Base-by-base conservation (phyloP, 2,329 filamentous ascomycete species). In the Madurella mycetomatis region DNA sequence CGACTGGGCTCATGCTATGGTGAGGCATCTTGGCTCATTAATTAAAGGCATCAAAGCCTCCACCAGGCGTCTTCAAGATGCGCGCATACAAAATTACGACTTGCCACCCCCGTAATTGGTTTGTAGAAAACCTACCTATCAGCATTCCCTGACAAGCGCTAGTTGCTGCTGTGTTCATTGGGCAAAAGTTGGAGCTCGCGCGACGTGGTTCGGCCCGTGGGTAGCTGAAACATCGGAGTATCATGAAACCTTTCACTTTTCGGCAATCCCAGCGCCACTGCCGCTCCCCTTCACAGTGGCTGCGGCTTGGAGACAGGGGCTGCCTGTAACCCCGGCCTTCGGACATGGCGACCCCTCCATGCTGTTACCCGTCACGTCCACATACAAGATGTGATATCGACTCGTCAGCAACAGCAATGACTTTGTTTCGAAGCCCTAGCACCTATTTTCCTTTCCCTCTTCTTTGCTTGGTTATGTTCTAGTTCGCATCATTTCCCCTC, bases 181-280 rank as follows among this genome's bases (percentile, higher is more conserved):
- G 44, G 13, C 43, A 25, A 25, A 12, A 46, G 1, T 17, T 13
- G 2, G 4, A 46, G 8, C 8, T 7, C 41, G 45, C 30, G 49
- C 31, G 15, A 11, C n/a, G 12, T 48, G 12, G 15, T 42, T 49
- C 51, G 49, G 53, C 30, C 50, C 47, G 52, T 41, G 17, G 41
- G 47, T n/a, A 37, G 30, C 43, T 61, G 59, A 62, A 62, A 62
- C 60, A n/a, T 18, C 18, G 17, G 45, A 49, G 49, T 9, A 53
- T 55, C 39, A 42, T 61, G 59, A 62, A 62, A 61, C 60, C 25
- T 41, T 37, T 48, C 42, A 31, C 47, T 53, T 30, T 44, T 41
- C 48, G 45, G 40, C 53, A 37, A 39, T 44, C 42, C 43, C 43
- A 48, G 52, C 53, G 53, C 58, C 56, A 58, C 56, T 52, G 46